A percentile compares a stretch with the other conserved stretches of the same genome.
Evolutionary conservation across 2,329 filamentous ascomycete genomes (phyloP).

Genomic region (Cadophora luteo-olivacea): DNA sequence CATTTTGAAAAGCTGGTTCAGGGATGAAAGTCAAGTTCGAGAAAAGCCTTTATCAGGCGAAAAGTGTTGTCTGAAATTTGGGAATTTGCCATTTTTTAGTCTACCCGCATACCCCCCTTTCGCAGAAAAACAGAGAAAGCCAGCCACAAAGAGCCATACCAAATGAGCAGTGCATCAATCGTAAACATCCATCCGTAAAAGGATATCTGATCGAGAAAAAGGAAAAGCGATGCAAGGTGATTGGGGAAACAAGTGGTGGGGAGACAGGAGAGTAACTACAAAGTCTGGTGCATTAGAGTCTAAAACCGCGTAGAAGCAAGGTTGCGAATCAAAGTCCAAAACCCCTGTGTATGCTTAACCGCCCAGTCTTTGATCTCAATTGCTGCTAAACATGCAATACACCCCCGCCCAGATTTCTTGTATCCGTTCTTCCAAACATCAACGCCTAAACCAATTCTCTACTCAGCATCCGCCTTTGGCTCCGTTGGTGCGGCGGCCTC

Average conservation of each 20-base stretch:
- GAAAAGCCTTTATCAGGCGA: not conserved
- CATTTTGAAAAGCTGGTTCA: not conserved
- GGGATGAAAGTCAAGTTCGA: not conserved
- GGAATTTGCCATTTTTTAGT: conserved; percentile 43
- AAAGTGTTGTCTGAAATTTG: conserved; percentile 27
- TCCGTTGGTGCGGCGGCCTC: conserved; percentile 56
- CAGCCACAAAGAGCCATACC: conserved; percentile 21
- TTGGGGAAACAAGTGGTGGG: not conserved
- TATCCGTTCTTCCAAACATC: conserved; percentile 43
- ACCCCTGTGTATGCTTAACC: conserved; percentile 38
- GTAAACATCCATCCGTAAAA: conserved; percentile 16
- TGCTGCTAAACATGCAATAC: conserved; percentile 43
- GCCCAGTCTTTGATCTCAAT: conserved; percentile 35
- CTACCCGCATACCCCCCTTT: conserved; percentile 28
- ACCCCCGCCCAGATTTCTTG: conserved; percentile 39
- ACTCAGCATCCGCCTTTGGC: conserved; percentile 44
- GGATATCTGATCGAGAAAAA: conserved; percentile 5
- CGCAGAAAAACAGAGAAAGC: conserved; percentile 17
- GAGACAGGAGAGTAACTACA: conserved; percentile 36
- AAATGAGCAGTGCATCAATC: conserved; percentile 28
- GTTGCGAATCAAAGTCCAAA: conserved; percentile 42
- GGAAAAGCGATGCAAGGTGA: conserved; percentile 24
- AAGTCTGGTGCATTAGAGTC: conserved; percentile 44
- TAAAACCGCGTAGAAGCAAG: conserved; percentile 41
- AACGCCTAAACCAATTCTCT: conserved; percentile 44